phyloP scores from a whole-genome alignment of 1,284 basidiomycete genomes.

The Psilocybe mexicana region DNA sequence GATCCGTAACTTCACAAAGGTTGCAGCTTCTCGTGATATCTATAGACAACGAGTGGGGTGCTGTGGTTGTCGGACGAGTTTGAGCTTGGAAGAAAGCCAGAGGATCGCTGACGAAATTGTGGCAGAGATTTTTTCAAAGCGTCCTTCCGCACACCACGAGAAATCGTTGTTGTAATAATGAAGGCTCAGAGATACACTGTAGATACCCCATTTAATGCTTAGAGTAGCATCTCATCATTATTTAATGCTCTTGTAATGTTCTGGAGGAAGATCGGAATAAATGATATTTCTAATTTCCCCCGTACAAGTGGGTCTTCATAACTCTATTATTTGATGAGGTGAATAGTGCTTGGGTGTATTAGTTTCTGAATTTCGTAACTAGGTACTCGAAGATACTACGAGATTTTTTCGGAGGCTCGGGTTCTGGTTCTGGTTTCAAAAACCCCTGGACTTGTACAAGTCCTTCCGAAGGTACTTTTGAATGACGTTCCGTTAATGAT shows the following conservation, averaged over 20 bases:
- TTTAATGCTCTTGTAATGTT: too few relatives aligned
- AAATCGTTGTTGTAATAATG: conserved; percentile 10
- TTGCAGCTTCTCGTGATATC: conserved; percentile 32
- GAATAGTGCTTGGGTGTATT: neutral
- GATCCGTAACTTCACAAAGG: conserved; percentile 32
- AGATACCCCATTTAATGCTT: too few relatives aligned
- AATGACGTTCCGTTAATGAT: conserved; percentile 44
- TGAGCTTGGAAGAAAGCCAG: conserved; percentile 26
- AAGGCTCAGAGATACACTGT: too few relatives aligned
- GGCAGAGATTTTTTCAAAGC: conserved; percentile 23
- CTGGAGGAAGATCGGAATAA: too few relatives aligned
- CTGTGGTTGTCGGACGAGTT: conserved; percentile 22
- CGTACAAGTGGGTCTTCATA: too few relatives aligned
- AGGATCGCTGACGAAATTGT: conserved; percentile 30
- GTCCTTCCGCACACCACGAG: neutral
- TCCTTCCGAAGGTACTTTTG: conserved; percentile 24
- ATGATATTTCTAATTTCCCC: too few relatives aligned
- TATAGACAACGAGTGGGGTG: conserved; percentile 30
- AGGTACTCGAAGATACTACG: neutral
- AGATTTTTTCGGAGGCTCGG: neutral
- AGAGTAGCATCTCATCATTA: too few relatives aligned
- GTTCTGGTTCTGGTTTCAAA: conserved; percentile 19
- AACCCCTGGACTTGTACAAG: conserved; percentile 22
- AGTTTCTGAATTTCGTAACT: conserved; percentile 3
- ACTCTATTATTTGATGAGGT: too few relatives aligned